Base-by-base conservation (phyloP, 495 filamentous ascomycete species). In the Pyrenula aspistea region DNA sequence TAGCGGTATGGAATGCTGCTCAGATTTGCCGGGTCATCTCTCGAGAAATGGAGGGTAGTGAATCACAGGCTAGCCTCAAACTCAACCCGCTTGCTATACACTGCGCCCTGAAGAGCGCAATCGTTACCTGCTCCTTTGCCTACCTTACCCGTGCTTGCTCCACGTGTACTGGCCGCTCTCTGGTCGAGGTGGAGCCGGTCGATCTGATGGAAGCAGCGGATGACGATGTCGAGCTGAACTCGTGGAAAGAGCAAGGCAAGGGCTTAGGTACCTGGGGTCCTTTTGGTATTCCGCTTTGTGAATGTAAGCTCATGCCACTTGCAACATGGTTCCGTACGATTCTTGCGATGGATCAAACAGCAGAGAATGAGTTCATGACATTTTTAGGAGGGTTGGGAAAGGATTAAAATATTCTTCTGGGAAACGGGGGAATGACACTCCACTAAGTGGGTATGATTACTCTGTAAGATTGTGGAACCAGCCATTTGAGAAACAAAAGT, bases 21-120 rank as follows among this genome's bases (percentile, higher is more conserved):
- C n/a, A n/a, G n/a, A n/a, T n/a, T n/a, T n/a, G n/a, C n/a, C n/a
- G n/a, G n/a, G n/a, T n/a, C n/a, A n/a, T n/a, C n/a, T n/a, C n/a
- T n/a, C n/a, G n/a, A n/a, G n/a, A n/a, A n/a, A n/a, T n/a, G n/a
- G n/a, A n/a, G n/a, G n/a, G n/a, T n/a, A n/a, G n/a, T 22, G 53
- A 22, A 25, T 24, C 2, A 56, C n/a, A n/a, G n/a, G n/a, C n/a
- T n/a, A n/a, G 61, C 49, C 56, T 63, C 2, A 31, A 24, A n/a
- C 57, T 68, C 22, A 69, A 69, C 60, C 67, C 68, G 0, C 57
- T 69, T 2, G 58, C 63, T 1, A 54, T 61, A 10, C 59, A 65
- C 1, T 61, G 62, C 22, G 54, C 68, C 2, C 51, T 68, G 24
- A 69, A 65, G 66, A 62, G 65, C 55, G 68, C 68, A 19, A 60